Conservation (phyloP, 164 flowering plant genomes). For the Berberis thunbergii region DNA sequence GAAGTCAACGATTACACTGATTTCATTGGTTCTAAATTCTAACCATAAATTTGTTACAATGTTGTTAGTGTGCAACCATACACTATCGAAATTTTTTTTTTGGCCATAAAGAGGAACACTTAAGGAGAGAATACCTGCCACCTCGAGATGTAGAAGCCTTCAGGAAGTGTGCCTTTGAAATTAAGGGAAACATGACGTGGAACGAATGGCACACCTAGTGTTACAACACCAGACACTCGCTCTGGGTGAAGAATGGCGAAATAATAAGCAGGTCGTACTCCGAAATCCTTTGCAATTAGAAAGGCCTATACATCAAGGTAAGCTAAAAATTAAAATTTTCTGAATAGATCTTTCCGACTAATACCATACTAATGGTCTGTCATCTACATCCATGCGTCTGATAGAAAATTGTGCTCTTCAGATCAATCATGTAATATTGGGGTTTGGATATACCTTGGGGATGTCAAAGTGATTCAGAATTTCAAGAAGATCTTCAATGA, state of each 20-base stretch:
- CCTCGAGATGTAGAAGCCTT: slow-evolving; percentile 49
- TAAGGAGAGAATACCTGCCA: slow-evolving; percentile 26
- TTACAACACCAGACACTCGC: not conserved
- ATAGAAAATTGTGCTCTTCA: no score
- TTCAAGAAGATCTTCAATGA: not conserved
- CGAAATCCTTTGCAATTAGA: slow-evolving; percentile 25
- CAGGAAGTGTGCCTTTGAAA: slow-evolving; percentile 23
- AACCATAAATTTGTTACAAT: not conserved
- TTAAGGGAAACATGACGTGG: slow-evolving; percentile 13
- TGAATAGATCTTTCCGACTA: no score
- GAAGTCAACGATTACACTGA: not conserved
- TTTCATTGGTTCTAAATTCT: not conserved
- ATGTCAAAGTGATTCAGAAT: not conserved
- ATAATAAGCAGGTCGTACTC: not conserved
- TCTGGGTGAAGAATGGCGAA: not conserved
- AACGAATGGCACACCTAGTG: slow-evolving; percentile 6
- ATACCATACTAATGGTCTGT: no score
- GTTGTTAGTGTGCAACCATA: no score
- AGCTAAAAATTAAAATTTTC: no score
- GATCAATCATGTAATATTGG: no score
- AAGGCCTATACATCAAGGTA: slow-evolving; percentile 20
- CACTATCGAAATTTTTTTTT: no score
- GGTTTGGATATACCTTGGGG: not conserved
- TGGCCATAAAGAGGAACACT: no score
- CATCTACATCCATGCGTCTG: no score